phyloP scores from a whole-genome alignment of 768 basidiomycete genomes.

The Sporobolomyces pararoseus region DNA sequence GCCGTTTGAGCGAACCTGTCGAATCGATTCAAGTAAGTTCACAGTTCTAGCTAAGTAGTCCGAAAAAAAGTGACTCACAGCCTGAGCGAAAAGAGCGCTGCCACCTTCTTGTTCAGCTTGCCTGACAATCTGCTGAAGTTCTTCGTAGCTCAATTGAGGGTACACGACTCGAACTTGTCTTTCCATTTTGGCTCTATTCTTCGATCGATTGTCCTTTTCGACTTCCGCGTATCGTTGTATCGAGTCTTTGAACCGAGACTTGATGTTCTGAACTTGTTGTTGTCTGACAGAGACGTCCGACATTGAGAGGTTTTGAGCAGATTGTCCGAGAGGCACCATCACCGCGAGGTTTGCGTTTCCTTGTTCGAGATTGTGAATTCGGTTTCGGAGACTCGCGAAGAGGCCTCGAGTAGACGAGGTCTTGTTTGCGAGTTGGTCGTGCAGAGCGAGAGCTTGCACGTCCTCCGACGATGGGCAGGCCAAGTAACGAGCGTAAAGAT shows the following conservation, averaged over 20 bases:
- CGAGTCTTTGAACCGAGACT: constrained; percentile 51
- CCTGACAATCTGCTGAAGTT: constrained; percentile 17
- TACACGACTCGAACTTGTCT: constrained; percentile 51
- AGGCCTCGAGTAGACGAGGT: constrained; percentile 40
- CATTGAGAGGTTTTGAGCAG: constrained; percentile 17
- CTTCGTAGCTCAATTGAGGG: constrained; percentile 18
- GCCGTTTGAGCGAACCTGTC: constrained; percentile 56
- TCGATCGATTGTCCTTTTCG: constrained; percentile 52
- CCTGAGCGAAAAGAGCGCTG: constrained; percentile 28
- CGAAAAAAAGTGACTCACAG: constrained; percentile 10
- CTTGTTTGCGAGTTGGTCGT: constrained; percentile 33
- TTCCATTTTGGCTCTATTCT: constrained; percentile 51
- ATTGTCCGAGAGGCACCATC: constrained; percentile 44
- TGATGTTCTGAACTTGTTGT: constrained; percentile 48
- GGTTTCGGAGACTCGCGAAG: constrained; percentile 47
- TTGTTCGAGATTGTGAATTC: constrained; percentile 50
- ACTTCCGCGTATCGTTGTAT: constrained; percentile 52
- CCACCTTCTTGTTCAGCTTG: constrained; percentile 28
- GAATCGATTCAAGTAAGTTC: constrained; percentile 55
- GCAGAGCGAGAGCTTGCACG: constrained; percentile 28
- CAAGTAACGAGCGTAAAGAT: constrained; percentile 44
- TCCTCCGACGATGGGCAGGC: constrained; percentile 45
- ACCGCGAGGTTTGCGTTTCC: constrained; percentile 49
- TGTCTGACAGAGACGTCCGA: constrained; percentile 32
- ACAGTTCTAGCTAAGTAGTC: not conserved